Evolutionary conservation across 2,329 filamentous ascomycete species (phyloP).

Genomic region (Volutella citrinella): DNA sequence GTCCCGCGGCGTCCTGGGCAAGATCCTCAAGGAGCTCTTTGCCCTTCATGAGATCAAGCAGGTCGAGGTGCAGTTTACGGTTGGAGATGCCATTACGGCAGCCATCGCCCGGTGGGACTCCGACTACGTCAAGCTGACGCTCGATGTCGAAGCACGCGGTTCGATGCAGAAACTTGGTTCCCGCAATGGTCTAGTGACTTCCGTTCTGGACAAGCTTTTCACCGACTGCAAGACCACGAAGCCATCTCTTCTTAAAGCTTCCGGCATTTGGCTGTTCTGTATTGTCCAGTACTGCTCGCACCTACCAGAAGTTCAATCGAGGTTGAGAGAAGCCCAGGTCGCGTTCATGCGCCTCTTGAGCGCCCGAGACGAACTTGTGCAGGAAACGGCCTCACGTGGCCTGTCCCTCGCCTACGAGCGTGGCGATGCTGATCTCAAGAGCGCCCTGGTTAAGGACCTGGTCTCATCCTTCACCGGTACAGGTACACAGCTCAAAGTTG

Average conservation of each 20-base stretch:
- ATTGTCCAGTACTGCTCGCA: conserved; percentile 88
- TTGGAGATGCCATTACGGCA: conserved; percentile 83
- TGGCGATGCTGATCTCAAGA: conserved; percentile 76
- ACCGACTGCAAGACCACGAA: conserved; percentile 79
- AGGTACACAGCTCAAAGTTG: conserved; percentile 73
- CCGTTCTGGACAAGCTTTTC: conserved; percentile 70
- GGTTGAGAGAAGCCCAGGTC: conserved; percentile 74
- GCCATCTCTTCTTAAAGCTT: conserved; percentile 84
- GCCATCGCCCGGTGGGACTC: conserved; percentile 81
- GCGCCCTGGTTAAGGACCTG: conserved; percentile 81
- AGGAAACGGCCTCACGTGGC: conserved; percentile 90
- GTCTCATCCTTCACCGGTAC: conserved; percentile 85
- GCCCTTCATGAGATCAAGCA: conserved; percentile 79
- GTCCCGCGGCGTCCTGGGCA: conserved; percentile 41
- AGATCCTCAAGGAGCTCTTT: conserved; percentile 68
- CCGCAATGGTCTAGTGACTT: conserved; percentile 41
- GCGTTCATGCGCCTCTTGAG: conserved; percentile 86
- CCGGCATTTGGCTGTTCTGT: conserved; percentile 92
- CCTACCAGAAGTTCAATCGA: conserved; percentile 67
- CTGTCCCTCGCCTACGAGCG: conserved; percentile 92
- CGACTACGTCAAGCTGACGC: conserved; percentile 67
- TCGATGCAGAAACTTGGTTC: conserved; percentile 37
- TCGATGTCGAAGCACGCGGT: conserved; percentile 65
- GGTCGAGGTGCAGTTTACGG: conserved; percentile 83
- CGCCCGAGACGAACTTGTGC: conserved; percentile 88